Percentiles rank a stretch among this genome's conserved stretches.
These are phyloP conservation scores for Didymella lethalis DNA, from an alignment of 2,329 filamentous ascomycete species.

Conservation along the genomic window DNA sequence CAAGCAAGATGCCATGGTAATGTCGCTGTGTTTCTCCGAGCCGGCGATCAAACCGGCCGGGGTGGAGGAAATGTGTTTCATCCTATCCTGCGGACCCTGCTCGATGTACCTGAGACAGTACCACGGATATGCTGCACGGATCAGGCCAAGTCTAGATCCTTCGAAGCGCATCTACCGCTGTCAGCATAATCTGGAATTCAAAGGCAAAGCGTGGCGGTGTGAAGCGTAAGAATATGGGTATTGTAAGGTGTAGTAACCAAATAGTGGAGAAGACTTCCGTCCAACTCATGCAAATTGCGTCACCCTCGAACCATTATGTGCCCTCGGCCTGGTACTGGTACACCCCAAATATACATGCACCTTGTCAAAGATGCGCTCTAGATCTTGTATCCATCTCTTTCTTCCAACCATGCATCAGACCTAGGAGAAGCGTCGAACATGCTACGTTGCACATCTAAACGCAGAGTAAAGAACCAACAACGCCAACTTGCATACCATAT, in stretches of 20 bases:
- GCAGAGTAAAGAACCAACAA: conserved; percentile 22
- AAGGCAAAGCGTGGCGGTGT: neutral
- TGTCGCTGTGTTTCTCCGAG: conserved; percentile 3
- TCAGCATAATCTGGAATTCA: conserved; percentile 1
- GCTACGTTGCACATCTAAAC: conserved; percentile 20
- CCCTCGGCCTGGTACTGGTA: conserved; percentile 10
- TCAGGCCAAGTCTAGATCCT: conserved; percentile 1
- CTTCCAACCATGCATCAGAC: conserved; percentile 11
- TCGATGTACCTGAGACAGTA: conserved; percentile 11
- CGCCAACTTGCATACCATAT: conserved; percentile 28
- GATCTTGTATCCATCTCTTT: conserved; percentile 13
- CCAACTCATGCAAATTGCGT: conserved; percentile 20
- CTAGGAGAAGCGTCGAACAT: conserved; percentile 16
- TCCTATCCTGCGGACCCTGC: conserved; percentile 3
- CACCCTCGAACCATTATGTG: conserved; percentile 9
- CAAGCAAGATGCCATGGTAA: neutral
- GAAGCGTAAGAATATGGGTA: conserved; percentile 17
- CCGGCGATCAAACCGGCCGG: conserved; percentile 5
- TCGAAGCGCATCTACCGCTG: neutral
- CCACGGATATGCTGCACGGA: conserved; percentile 5
- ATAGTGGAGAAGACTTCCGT: conserved; percentile 16
- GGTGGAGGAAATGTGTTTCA: conserved; percentile 10
- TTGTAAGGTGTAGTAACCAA: conserved; percentile 14
- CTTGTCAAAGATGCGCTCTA: conserved; percentile 8
- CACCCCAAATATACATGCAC: conserved; percentile 22